A percentile compares a stretch with the other conserved stretches of the same genome.
phyloP scores from a whole-genome alignment of 1,284 basidiomycete genomes.

The Austroboletus novae-zelandiae region DNA sequence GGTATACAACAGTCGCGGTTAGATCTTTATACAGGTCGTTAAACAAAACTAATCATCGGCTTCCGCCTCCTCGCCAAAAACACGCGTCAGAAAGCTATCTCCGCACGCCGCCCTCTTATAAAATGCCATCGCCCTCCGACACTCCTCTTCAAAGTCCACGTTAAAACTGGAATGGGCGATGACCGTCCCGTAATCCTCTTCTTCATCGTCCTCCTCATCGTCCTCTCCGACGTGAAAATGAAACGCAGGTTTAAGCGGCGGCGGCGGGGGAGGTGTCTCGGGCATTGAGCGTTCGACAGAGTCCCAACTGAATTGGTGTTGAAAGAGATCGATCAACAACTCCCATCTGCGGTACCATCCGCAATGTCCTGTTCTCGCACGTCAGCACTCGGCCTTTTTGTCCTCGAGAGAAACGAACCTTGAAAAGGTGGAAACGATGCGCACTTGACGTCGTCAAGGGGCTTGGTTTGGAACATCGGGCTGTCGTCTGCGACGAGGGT shows the following conservation, averaged over 20 bases:
- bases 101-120: slow-evolving; percentile 9
- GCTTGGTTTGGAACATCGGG: background rate
- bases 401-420: no score
- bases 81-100: slow-evolving; percentile 2
- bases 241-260: slow-evolving; percentile 8
- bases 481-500: slow-evolving; percentile 23
- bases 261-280: background rate
- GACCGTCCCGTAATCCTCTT: slow-evolving; percentile 30
- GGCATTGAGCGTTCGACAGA: background rate
- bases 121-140: slow-evolving; percentile 28
- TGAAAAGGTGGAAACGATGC: background rate
- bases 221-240: slow-evolving; percentile 6
- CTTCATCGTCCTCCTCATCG: slow-evolving; percentile 21
- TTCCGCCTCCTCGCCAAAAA: background rate
- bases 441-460: background rate
- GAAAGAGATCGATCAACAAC: slow-evolving; percentile 26
- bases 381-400: no score
- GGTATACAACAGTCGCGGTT: slow-evolving; percentile 5
- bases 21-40: slow-evolving; percentile 11
- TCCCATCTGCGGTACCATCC: slow-evolving; percentile 33
- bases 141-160: slow-evolving; percentile 27
- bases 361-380: no score
- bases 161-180: slow-evolving; percentile 18
- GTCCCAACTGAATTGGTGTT: slow-evolving; percentile 5
- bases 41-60: slow-evolving; percentile 25